Percentiles rank a stretch among this genome's conserved stretches.
Evolutionary conservation across 371 early-diverging fungal genomes (phyloP).

Genomic region (Rhizopus arrhizus): DNA sequence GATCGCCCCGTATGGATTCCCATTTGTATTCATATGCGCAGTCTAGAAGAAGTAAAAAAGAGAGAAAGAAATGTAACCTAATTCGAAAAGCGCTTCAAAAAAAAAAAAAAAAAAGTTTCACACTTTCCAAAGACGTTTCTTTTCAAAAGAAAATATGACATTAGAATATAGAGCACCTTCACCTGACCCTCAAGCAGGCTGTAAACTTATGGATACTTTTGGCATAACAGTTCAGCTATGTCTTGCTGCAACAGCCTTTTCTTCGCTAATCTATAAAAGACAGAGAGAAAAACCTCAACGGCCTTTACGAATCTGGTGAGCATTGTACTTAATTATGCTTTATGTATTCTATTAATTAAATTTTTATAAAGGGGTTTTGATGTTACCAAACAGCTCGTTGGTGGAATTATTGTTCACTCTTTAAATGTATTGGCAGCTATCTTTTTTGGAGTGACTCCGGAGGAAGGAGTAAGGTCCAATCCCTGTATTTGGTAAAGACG

Average conservation of each 20-base stretch:
- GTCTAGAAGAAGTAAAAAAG: background rate
- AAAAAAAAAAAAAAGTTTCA: no score
- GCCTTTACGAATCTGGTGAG: slow-evolving; percentile 65
- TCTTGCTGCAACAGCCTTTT: slow-evolving; percentile 64
- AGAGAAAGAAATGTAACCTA: background rate
- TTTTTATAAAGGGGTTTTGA: slow-evolving; percentile 57
- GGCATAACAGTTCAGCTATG: slow-evolving; percentile 68
- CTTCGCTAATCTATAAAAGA: slow-evolving; percentile 65
- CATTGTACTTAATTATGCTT: background rate
- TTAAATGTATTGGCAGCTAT: slow-evolving; percentile 66
- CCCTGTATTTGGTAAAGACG: slow-evolving; percentile 69
- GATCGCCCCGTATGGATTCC: slow-evolving; percentile 57
- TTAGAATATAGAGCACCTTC: slow-evolving; percentile 20
- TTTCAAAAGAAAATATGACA: background rate
- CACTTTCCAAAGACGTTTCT: no score
- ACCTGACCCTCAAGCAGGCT: slow-evolving; percentile 40
- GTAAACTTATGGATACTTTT: slow-evolving; percentile 63
- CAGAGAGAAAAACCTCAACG: slow-evolving; percentile 65
- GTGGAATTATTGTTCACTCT: slow-evolving; percentile 63
- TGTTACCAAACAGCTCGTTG: slow-evolving; percentile 67
- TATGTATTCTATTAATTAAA: background rate
- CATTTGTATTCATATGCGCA: slow-evolving; percentile 10
- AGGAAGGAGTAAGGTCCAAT: slow-evolving; percentile 53
- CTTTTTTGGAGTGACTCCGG: slow-evolving; percentile 52
- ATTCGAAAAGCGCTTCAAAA: no score